Base-by-base conservation (phyloP, 1,284 basidiomycete species). In the Caloboletus inedulis region DNA sequence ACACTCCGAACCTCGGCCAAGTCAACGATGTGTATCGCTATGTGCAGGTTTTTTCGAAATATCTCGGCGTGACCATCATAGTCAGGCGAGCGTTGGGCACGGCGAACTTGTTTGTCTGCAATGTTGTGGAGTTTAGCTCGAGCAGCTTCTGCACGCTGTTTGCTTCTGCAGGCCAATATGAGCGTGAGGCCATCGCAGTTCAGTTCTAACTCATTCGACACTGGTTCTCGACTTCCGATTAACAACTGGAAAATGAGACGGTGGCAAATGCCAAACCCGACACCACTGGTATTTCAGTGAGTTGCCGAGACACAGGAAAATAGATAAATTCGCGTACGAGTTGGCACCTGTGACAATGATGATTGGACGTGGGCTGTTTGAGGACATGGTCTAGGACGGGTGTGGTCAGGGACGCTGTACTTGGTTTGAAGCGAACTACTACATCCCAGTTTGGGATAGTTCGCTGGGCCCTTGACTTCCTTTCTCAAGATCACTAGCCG, bases 261-360 rank as follows among this genome's bases (percentile, higher is more conserved):
- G 54, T 89, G 82, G 71, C 91, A 94, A 45, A 91, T 86, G 2
- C 89, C 91, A 63, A 87, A 87, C 12, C 92, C 93, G 29, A 94
- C 79, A 51, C 93, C 92, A 47, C 93, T 94, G 66, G 66, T 6
- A 35, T 53, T 53, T 23, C 87, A 91, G 63, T 61, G 43, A 68
- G 62, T 40, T 47, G 39, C 40, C 39, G 56, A 29, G 30, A 46
- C 34, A 31, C 19, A 23, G 27, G 16, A 5, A 23, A 41, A 21
- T 43, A n/a, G 21, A 27, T 4, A 29, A 16, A 43, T 23, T 34
- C 13, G 64, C 78, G 39, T 60, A 86, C 86, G 77, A 76, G 67
- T 87, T 88, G 37, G 86, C 84, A 18, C 85, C 85, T 0, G 85
- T 88, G 30, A 88, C 83, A 18, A 87, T 70, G 33, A 82, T 72